Evolutionary conservation across 305 asterid genomes (phyloP).

Genomic region (Ilex paraguariensis): DNA sequence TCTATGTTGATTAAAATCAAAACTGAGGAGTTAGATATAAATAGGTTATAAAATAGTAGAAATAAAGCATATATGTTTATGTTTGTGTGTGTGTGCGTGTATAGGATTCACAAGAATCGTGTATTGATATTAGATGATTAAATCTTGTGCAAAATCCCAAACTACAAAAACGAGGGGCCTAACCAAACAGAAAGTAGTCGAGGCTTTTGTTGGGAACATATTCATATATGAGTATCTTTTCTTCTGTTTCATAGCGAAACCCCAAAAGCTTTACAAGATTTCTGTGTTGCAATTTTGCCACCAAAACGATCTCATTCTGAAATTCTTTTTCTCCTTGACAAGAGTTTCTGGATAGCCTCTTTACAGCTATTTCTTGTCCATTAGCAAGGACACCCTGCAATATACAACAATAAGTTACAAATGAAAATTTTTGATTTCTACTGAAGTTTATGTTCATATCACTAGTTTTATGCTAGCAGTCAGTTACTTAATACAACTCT

Average conservation of each 20-base stretch:
- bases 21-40: too few species aligned
- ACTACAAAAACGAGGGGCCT: neutral
- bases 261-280: conserved; percentile 42
- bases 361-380: conserved; percentile 37
- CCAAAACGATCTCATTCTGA: conserved; percentile 29
- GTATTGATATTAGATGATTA: too few species aligned
- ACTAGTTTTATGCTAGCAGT: neutral
- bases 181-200: neutral
- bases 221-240: neutral
- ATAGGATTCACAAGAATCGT: too few species aligned
- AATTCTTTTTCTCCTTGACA: conserved; percentile 16
- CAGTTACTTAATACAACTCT: too few species aligned
- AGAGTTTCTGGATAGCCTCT: conserved; percentile 25
- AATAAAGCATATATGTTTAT: too few species aligned
- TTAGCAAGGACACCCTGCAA: conserved; percentile 29
- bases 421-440: too few species aligned
- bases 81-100: too few species aligned
- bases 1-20: neutral
- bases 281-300: conserved; percentile 45
- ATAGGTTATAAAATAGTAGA: too few species aligned
- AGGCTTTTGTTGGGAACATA: neutral
- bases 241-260: neutral
- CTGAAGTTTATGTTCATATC: too few species aligned
- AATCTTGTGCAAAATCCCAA: too few species aligned
- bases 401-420: too few species aligned